Evolutionary conservation across 371 early-diverging fungal genomes (phyloP), one percentile per base, ranked within the genome.

Genomic region (Umbelopsis sp.): DNA sequence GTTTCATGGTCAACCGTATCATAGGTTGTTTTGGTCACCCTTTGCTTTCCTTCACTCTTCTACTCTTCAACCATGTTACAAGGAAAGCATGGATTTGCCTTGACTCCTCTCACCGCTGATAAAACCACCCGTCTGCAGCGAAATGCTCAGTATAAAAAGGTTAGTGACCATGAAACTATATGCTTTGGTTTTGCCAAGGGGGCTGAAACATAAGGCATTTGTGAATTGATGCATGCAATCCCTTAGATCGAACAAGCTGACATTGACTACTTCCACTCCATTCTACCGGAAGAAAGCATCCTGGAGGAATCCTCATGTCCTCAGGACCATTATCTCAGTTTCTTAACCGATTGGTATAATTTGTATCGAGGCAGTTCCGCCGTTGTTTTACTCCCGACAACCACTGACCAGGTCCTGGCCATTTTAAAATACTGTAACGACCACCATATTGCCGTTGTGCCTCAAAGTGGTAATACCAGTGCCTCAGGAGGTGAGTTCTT

Each of bases 381-480:
- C 20, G 71, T 94, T 35, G 93, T 97, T 4, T 80, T 96, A 44
- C 85, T 88, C 62, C 99, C 99, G 5, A 88, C 87, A 35, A 88
- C 91, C 0, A 92, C 95, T 1, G 79, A 88, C 22, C 91, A 98
- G 72, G 96, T 97, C 12, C 85, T 92, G 0, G 72, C 86, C 63
- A 87, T 97, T n/a, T 73, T 97, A 18, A 84, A 80, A 50, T 93
- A 98, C 74, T 98, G 98, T 81, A 90, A 94, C 72, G 84, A 87
- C 18, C 70, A 89, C n/a, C 73, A 53, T 69, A 75, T 98, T 22
- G 96, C 96, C 1, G 92, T 98, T 18, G 95, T 95, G 0, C 96
- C 97, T 35, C 99, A 98, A 75, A 96, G 98, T 66, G 99, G 97
- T 32, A 97, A 97, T 78, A 97, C 97, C 2, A 93, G 97, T 37